phyloP scores from a whole-genome alignment of 768 basidiomycete genomes.

The Amanita inopinata region DNA sequence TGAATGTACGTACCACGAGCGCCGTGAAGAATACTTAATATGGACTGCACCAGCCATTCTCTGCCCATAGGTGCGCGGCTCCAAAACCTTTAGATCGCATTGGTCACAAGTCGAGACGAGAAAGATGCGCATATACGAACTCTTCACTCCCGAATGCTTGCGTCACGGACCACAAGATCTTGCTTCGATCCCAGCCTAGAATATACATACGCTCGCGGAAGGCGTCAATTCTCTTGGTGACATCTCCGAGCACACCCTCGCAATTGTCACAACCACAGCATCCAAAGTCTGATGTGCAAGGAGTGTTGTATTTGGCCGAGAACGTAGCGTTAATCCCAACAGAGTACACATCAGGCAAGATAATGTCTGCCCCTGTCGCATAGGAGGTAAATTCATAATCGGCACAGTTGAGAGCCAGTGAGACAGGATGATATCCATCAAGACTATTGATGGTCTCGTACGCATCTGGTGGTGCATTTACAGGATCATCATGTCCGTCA shows the following conservation, averaged over 20 bases:
- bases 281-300: constrained; percentile 39
- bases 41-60: constrained; percentile 41
- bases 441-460: constrained; percentile 37
- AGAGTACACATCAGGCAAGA: constrained; percentile 40
- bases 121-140: constrained; percentile 7
- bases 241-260: constrained; percentile 40
- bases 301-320: constrained; percentile 34
- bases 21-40: constrained; percentile 44
- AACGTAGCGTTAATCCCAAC: constrained; percentile 31
- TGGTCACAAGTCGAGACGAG: background rate
- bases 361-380: constrained; percentile 40
- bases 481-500: constrained; percentile 41
- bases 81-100: constrained; percentile 35
- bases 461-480: constrained; percentile 30
- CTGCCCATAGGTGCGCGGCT: constrained; percentile 34
- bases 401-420: constrained; percentile 36
- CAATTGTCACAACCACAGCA: constrained; percentile 58
- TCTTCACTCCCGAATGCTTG: constrained; percentile 43
- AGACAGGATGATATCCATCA: constrained; percentile 52
- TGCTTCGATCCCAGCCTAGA: constrained; percentile 37
- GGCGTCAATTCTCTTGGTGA: constrained; percentile 37
- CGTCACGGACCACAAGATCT: constrained; percentile 46
- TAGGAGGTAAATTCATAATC: constrained; percentile 46
- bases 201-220: constrained; percentile 31
- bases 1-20: constrained; percentile 23